These are phyloP conservation scores for Malus hybrid DNA, from an alignment of 331 rosid genomes.

Conservation along the genomic window DNA sequence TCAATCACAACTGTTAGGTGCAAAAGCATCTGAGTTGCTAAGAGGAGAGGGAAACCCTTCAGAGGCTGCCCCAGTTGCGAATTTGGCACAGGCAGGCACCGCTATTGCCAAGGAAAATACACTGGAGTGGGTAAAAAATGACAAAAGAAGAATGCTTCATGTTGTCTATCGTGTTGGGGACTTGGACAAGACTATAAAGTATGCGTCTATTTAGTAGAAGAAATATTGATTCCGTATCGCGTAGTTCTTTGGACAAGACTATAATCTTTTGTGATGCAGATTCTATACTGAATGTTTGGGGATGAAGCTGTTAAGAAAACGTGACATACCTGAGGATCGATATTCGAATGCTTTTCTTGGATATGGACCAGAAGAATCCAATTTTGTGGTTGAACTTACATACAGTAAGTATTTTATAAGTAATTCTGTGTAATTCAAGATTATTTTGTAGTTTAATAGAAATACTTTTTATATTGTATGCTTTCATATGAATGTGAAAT, in stretches of 20 bases:
- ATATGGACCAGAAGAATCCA: slow-evolving; percentile 24
- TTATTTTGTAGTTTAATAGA: background rate
- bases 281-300: slow-evolving; percentile 34
- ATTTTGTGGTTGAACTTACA: slow-evolving; percentile 29
- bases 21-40: slow-evolving; percentile 32
- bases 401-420: slow-evolving; percentile 11
- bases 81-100: slow-evolving; percentile 16
- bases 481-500: background rate
- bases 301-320: slow-evolving; percentile 31
- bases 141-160: slow-evolving; percentile 24
- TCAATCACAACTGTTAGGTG: slow-evolving; percentile 33
- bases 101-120: slow-evolving; percentile 11
- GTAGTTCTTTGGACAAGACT: background rate
- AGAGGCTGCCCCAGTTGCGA: slow-evolving; percentile 12
- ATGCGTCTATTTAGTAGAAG: background rate
- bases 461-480: background rate
- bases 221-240: background rate
- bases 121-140: slow-evolving; percentile 23
- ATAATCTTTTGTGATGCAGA: slow-evolving; percentile 9
- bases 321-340: slow-evolving; percentile 27
- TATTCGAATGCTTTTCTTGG: slow-evolving; percentile 32
- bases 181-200: slow-evolving; percentile 32
- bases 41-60: slow-evolving; percentile 17
- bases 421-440: background rate
- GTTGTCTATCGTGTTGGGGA: slow-evolving; percentile 30